A percentile compares a stretch with the other conserved stretches of the same genome.
These are phyloP conservation scores for Ascochyta rabiei DNA, from an alignment of 2,329 filamentous ascomycete genomes.

Conservation along the genomic window DNA sequence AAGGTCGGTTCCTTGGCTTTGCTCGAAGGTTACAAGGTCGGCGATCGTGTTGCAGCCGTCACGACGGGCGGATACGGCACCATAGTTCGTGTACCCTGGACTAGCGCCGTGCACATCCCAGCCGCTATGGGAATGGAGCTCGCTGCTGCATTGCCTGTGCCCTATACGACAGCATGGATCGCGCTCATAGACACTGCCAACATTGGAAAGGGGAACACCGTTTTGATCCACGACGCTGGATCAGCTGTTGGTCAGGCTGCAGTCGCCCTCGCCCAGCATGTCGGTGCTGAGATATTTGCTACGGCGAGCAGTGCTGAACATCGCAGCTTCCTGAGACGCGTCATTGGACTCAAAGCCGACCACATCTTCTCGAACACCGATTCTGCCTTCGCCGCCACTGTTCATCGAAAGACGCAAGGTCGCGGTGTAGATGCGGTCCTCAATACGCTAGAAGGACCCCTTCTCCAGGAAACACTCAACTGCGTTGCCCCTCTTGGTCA, in stretches of 20 bases:
- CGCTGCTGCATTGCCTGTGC: conserved; percentile 26
- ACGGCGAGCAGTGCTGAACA: background rate
- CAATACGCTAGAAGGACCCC: conserved; percentile 37
- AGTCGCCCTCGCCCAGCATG: background rate
- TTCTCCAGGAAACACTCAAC: conserved; percentile 49
- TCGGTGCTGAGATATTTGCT: conserved; percentile 1
- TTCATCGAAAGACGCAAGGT: conserved; percentile 19
- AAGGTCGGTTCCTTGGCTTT: background rate
- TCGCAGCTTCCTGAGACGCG: background rate
- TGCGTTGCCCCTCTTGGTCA: conserved; percentile 49
- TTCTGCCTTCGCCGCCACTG: conserved; percentile 24
- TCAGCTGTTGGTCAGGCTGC: conserved; percentile 16
- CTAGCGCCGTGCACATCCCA: conserved; percentile 10
- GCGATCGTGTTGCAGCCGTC: conserved; percentile 14
- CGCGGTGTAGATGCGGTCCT: conserved; percentile 41
- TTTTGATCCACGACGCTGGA: conserved; percentile 41
- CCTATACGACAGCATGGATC: conserved; percentile 24
- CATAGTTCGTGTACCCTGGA: background rate
- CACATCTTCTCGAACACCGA: conserved; percentile 29
- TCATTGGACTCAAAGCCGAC: conserved; percentile 15
- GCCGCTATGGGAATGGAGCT: conserved; percentile 17
- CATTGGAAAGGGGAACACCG: conserved; percentile 14
- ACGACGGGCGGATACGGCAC: background rate
- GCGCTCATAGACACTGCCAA: conserved; percentile 21
- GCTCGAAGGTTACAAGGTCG: conserved; percentile 4